Base-by-base conservation (phyloP, 495 filamentous ascomycete species). In the Cercophora scortea region DNA sequence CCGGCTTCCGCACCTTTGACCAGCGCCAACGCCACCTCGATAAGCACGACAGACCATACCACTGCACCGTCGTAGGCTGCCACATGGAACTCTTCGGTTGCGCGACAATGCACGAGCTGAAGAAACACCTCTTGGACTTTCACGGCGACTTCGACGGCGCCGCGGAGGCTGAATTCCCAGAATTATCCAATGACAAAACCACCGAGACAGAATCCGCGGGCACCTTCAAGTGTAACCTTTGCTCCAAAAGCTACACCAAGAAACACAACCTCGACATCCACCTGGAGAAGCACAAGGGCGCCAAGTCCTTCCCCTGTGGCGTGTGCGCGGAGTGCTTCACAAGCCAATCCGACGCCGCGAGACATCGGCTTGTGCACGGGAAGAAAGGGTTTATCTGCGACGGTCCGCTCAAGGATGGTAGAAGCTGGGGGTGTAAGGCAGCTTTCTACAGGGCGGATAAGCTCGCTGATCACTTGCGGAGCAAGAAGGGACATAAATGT, bases 201-300 rank as follows among this genome's bases (percentile, higher is more conserved):
- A 47, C 12, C 39, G 40, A 45, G 15, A 38, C 35, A 10, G 46
- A 49, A 8, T 32, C 25, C 11, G 40, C 53, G 25, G 15, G 25
- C 5, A 25, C 25, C 25, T 25, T 25, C 25, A 2, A 67, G 25
- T 76, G 73, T 54, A 61, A 36, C 17, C 52, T 69, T 35, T 76
- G 73, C 54, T 61, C 65, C 38, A 78, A 76, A 55, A 63, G 65
- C 11, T 78, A 75, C 60, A 75, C 72, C 4, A 64, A 71, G 44
- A 70, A 68, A n/a, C 72, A 73, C 61, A 78, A 76, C 53, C 67
- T 78, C 3, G 63, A 68, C 33, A 69, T 64, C 3, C 73, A 76
- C 55, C 51, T 75, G 10, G 66, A 67, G 38, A 72, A 70, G 1
- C 74, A 76, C 57, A 67, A 59, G n/a, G 70, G 69, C 44, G 65